Evolutionary conservation across 2,329 filamentous ascomycete species (phyloP).

Genomic region (Chrysoporthe puriensis): DNA sequence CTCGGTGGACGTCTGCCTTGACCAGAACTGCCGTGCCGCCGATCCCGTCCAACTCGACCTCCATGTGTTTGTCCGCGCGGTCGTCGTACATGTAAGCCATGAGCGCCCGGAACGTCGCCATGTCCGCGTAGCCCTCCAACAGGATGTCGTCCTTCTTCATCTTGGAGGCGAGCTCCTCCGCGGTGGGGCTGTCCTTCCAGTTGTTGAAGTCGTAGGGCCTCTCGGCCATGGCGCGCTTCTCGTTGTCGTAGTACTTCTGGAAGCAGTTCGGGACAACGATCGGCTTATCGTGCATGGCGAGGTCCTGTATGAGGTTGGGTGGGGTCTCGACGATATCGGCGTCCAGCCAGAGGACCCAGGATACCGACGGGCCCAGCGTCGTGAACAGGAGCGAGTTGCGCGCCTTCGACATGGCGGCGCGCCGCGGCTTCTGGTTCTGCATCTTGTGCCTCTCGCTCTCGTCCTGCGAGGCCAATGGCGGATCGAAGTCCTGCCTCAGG

Average conservation of each 20-base stretch:
- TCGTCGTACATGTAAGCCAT: conserved; percentile 81
- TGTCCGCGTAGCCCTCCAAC: conserved; percentile 88
- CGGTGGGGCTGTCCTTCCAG: conserved; percentile 88
- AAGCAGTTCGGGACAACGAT: conserved; percentile 95
- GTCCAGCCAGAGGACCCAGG: conserved; percentile 97
- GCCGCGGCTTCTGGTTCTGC: conserved; percentile 81
- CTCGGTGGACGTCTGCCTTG: conserved; percentile 94
- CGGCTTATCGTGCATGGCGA: conserved; percentile 85
- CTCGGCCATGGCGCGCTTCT: conserved; percentile 71
- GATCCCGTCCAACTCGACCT: conserved; percentile 86
- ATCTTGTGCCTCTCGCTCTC: conserved; percentile 92
- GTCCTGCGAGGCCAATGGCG: conserved; percentile 76
- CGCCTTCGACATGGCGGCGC: conserved; percentile 89
- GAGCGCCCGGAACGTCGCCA: conserved; percentile 87
- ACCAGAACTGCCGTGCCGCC: conserved; percentile 91
- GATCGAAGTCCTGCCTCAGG: conserved; percentile 91
- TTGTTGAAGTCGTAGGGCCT: conserved; percentile 97
- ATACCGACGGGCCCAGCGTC: conserved; percentile 85
- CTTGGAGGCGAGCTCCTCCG: conserved; percentile 71
- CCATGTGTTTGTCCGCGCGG: conserved; percentile 59
- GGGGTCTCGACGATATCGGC: conserved; percentile 91
- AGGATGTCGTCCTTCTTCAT: conserved; percentile 94
- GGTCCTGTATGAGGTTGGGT: conserved; percentile 82
- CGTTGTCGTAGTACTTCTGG: conserved; percentile 76
- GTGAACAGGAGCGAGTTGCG: conserved; percentile 95